Evolutionary conservation across 2,329 filamentous ascomycete species (phyloP), one percentile per base, ranked within the genome.

Genomic region (Madurella fahalii): DNA sequence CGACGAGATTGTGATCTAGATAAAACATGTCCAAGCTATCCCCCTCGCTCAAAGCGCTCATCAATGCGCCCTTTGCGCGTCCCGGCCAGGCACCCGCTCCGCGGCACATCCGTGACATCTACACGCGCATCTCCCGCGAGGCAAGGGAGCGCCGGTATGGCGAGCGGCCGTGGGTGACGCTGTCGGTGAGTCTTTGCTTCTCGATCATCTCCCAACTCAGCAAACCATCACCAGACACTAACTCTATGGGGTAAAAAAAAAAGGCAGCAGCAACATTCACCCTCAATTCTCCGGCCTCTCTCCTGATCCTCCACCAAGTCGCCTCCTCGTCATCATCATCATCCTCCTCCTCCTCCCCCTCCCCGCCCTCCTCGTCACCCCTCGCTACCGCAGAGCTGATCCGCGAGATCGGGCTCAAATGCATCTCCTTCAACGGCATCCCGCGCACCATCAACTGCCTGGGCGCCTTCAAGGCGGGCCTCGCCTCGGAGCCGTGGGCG

Each of bases 381-480:
- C 72, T 80, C 2, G 72, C 77, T 25, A 76, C 80, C 34, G 87
- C 86, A 58, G 86, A 89, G 67, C 76, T 89, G 54, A 88, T 90
- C 75, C 83, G 87, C 63, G 87, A 90, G 62, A 79, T 89, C 56
- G 87, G 85, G 1, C 77, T 90, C 58, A 90, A 90, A 69, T 89
- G 86, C 70, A 89, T 90, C 69, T 84, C 83, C 54, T 89, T 90
- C 78, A 90, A 90, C 72, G 87, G 87, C 60, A 89, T 94, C 63
- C 89, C 90, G 2, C 85, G 90, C 61, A 87, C 85, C 25, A 94
- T 94, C 74, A 94, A 94, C 77, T 85, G 82, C 64, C 83, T 95
- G 2, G 85, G 84, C 64, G 84, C 84, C 46, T 64, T 65, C 54
- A 77, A 80, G 63, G 75, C 78, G 40, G 74, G 76, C 30, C 80